Conservation (phyloP, 306 rosid species). For the Cicer yamashitae region DNA sequence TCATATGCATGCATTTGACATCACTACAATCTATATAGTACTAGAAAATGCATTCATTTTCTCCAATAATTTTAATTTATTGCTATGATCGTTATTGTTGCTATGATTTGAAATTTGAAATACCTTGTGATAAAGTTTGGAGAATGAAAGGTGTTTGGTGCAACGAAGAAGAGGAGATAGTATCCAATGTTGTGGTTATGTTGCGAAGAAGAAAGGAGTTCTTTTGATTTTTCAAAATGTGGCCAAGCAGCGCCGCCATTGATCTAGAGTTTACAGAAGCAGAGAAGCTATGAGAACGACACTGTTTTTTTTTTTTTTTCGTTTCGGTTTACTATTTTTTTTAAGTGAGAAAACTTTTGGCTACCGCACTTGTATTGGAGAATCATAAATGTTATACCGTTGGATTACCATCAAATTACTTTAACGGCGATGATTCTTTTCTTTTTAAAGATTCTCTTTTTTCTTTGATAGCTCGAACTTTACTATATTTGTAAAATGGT, state of each 20-base stretch:
- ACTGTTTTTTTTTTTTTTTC: neutral
- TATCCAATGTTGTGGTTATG: slow-evolving; percentile 27
- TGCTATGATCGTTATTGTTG: neutral
- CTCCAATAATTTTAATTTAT: neutral
- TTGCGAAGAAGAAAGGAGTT: slow-evolving; percentile 24
- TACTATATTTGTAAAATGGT: too few species aligned
- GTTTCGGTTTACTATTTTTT: too few species aligned
- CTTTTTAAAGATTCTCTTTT: too few species aligned
- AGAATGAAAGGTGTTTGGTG: slow-evolving; percentile 10
- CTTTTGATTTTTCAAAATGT: slow-evolving; percentile 36
- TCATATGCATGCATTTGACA: neutral
- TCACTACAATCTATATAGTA: neutral
- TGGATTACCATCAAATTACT: too few species aligned
- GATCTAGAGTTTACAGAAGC: neutral
- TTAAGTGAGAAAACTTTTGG: too few species aligned
- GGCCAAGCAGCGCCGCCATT: slow-evolving; percentile 49
- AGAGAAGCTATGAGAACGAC: neutral
- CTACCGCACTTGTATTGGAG: too few species aligned
- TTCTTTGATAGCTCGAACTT: too few species aligned
- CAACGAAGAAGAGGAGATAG: slow-evolving; percentile 14
- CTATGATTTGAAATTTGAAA: neutral
- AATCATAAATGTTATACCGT: too few species aligned
- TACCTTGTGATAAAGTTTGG: slow-evolving; percentile 43
- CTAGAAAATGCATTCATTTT: slow-evolving; percentile 9
- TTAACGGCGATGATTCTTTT: too few species aligned